Base-by-base conservation (phyloP, 768 basidiomycete genomes). In the Tremella yokohamensis region DNA sequence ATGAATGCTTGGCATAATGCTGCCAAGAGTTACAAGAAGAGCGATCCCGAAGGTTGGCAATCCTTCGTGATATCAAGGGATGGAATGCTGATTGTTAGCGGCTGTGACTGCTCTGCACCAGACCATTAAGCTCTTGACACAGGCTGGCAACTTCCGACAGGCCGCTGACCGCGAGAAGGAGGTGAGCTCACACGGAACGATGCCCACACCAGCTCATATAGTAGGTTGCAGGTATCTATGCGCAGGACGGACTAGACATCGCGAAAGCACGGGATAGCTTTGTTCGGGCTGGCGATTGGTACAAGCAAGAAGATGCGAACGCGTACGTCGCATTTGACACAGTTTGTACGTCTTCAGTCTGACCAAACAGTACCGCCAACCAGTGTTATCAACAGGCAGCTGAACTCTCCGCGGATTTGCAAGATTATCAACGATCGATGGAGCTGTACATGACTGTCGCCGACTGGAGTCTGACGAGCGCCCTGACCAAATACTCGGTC, bases 1-100 rank as follows among this genome's bases (percentile, higher is more conserved):
- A 88, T 92, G 19, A 94, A 93, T 73, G 93, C 93, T 8, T 98
- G 88, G 87, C 97, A 94, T 89, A 96, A 94, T 74, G 93, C 96
- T 12, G 86, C 90, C 34, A 98, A 98, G 79, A 85, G 88, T 11
- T 99, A 89, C 81, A 99, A 97, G 81, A 83, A 88, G 77, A 87
- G 85, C 22, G 84, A 82, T 75, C 92, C 80, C 82, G 87, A 90
- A 65, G 80, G 94, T 96, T 74, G 74, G 86, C 40, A 40, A 12
- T 47, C 63, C 56, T 62, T 45, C 22, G n/a, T 40, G 39, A 40
- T 37, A 51, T 22, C 34, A 34, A 8, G 22, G 7, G 19, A 29
- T n/a, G 16, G 20, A 4, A 22, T 50, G 6, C 49, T 50, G 49
- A 50, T 45, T 26, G 60, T 22, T 72, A 96, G 96, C 92, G 75